These are phyloP conservation scores for Strobilomyces echinocephalus DNA, from an alignment of 768 basidiomycete genomes.

Conservation along the genomic window DNA sequence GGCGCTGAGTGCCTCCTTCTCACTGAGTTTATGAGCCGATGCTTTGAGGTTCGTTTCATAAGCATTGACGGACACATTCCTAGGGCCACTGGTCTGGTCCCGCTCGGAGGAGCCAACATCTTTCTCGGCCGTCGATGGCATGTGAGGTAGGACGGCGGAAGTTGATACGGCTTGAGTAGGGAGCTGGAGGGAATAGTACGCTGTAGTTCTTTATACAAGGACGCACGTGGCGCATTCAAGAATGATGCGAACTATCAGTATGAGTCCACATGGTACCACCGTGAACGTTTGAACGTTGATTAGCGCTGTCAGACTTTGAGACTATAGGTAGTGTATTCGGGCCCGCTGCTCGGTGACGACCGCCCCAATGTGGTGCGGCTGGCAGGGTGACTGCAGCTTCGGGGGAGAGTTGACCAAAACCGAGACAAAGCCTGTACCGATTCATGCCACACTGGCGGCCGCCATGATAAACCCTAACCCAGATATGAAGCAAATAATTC, in stretches of 20 bases:
- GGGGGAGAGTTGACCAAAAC: conserved; percentile 9
- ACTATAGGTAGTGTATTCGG: not conserved
- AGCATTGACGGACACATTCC: conserved; percentile 20
- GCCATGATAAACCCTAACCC: conserved; percentile 6
- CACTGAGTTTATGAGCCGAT: conserved; percentile 19
- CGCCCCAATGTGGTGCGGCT: not conserved
- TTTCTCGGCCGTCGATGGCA: conserved; percentile 15
- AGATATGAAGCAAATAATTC: not conserved
- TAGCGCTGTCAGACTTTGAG: conserved; percentile 8
- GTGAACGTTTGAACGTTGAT: not conserved
- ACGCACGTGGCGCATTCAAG: conserved; percentile 19
- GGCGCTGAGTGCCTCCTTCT: conserved; percentile 47
- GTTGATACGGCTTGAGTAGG: not conserved
- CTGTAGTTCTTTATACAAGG: conserved; percentile 20
- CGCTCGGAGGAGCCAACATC: conserved; percentile 5
- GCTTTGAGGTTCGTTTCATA: conserved; percentile 22
- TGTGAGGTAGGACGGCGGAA: not conserved
- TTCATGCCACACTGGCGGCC: too few relatives aligned
- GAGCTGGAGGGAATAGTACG: not conserved
- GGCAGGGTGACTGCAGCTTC: not conserved
- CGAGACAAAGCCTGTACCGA: too few relatives aligned
- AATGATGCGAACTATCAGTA: conserved; percentile 2
- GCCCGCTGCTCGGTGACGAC: not conserved
- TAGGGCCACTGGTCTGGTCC: conserved; percentile 8
- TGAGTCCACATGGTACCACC: not conserved